Conservation (phyloP, 1,284 basidiomycete species). For the Trichosporon sp. region DNA sequence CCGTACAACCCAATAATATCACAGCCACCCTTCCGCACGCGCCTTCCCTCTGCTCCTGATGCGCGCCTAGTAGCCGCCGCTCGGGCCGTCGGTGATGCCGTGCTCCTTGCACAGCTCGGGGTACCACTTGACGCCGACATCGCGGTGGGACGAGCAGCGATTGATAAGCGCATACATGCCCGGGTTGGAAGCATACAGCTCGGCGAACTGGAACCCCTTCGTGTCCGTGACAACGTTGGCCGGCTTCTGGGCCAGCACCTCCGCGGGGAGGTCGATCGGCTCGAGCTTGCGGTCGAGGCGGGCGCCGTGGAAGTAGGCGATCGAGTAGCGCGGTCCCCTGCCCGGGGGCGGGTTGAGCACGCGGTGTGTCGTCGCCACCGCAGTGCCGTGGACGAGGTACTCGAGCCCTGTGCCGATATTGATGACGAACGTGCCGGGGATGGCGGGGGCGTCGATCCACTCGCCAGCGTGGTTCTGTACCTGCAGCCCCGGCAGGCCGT, state of each 20-base stretch:
- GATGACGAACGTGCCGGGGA: constrained; percentile 62
- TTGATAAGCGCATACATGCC: constrained; percentile 16
- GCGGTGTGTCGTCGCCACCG: constrained; percentile 77
- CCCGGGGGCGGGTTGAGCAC: constrained; percentile 62
- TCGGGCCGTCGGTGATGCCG: constrained; percentile 10
- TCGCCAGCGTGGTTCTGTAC: constrained; percentile 61
- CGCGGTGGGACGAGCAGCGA: constrained; percentile 16
- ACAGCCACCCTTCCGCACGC: background rate
- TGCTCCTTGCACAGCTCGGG: constrained; percentile 14
- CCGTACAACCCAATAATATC: background rate
- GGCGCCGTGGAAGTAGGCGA: constrained; percentile 55
- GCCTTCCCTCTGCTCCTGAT: background rate
- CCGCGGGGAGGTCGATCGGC: constrained; percentile 8
- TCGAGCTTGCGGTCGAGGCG: constrained; percentile 15
- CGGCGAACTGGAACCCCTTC: constrained; percentile 19
- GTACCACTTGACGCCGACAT: constrained; percentile 19
- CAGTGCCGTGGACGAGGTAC: constrained; percentile 82
- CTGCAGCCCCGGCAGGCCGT: constrained; percentile 54
- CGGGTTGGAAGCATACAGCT: constrained; percentile 15
- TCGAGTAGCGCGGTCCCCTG: constrained; percentile 66
- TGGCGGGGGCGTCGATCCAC: constrained; percentile 62
- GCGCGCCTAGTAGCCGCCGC: constrained; percentile 10
- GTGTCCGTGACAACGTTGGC: constrained; percentile 17
- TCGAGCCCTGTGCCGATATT: constrained; percentile 82
- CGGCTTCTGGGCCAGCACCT: constrained; percentile 16